Percentiles rank a stretch among this genome's conserved stretches.
These are phyloP conservation scores for Kockiozyma suomiensis DNA, from an alignment of 805 yeast genomes.

Conservation along the genomic window DNA sequence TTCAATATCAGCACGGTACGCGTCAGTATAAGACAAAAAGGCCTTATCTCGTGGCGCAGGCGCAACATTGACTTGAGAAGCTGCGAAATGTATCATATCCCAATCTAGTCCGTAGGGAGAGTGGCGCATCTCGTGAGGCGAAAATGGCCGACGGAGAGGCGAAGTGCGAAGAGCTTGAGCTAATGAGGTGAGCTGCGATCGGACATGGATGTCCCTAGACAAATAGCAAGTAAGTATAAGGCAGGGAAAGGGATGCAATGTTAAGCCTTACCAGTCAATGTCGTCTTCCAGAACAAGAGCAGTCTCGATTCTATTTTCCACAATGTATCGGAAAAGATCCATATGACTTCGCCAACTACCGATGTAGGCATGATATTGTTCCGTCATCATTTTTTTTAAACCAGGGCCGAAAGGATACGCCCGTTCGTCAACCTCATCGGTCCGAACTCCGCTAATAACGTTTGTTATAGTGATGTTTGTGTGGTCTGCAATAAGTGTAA, in stretches of 20 bases:
- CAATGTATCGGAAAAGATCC: slow-evolving; percentile 8
- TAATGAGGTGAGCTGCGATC: slow-evolving; percentile 2
- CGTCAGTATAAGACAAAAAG: background rate
- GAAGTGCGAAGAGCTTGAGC: slow-evolving; percentile 8
- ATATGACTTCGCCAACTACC: slow-evolving; percentile 22
- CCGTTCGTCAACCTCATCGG: slow-evolving; percentile 6
- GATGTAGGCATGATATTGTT: slow-evolving; percentile 3
- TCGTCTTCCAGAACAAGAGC: slow-evolving; percentile 19
- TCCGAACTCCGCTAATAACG: slow-evolving; percentile 9
- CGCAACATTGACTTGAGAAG: slow-evolving; percentile 2
- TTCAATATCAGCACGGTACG: slow-evolving; percentile 5
- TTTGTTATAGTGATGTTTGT: slow-evolving; percentile 10
- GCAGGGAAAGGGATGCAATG: background rate
- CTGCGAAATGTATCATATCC: slow-evolving; percentile 19
- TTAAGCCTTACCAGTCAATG: slow-evolving; percentile 17
- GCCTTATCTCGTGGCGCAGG: slow-evolving; percentile 7
- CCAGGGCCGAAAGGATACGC: slow-evolving; percentile 12
- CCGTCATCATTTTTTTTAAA: slow-evolving; percentile 1
- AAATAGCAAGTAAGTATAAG: background rate
- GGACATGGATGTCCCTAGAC: slow-evolving; percentile 6
- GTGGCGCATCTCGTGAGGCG: slow-evolving; percentile 1
- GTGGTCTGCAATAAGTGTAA: slow-evolving; percentile 12
- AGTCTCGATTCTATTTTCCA: slow-evolving; percentile 20
- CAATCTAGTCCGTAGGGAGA: slow-evolving; percentile 26
- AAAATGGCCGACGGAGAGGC: slow-evolving; percentile 5